phyloP scores from a whole-genome alignment of 1,284 basidiomycete genomes.

The Puccinia horiana region DNA sequence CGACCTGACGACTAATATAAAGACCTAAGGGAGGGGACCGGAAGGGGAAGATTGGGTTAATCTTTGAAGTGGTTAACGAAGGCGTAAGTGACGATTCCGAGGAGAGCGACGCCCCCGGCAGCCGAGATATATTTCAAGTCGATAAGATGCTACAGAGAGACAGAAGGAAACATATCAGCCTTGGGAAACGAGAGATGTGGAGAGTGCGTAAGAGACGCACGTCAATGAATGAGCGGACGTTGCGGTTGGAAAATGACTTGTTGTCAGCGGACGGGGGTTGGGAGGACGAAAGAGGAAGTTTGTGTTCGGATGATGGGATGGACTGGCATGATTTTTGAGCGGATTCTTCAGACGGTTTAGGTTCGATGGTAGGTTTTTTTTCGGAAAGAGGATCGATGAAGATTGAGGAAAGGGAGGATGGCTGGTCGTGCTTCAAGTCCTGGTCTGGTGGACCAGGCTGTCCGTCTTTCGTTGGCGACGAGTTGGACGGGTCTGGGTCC shows the following conservation, averaged over 20 bases:
- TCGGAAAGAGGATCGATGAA: neutral
- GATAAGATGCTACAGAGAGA: neutral
- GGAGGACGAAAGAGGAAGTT: neutral
- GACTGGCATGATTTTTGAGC: neutral
- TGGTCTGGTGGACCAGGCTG: neutral
- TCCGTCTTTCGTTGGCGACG: neutral
- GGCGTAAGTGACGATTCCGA: conserved; percentile 42
- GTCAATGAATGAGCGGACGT: neutral
- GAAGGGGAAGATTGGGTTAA: neutral
- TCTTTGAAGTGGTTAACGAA: conserved; percentile 38
- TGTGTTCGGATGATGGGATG: neutral
- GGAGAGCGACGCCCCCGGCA: conserved; percentile 32
- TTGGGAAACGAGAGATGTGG: neutral
- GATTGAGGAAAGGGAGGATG: neutral
- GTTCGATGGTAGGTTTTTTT: too few relatives aligned
- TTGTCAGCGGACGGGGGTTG: neutral
- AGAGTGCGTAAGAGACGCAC: conserved; percentile 7
- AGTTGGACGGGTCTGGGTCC: neutral
- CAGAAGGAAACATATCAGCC: neutral
- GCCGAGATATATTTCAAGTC: conserved; percentile 24
- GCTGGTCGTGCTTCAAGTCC: neutral
- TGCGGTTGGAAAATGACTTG: neutral
- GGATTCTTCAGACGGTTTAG: too few relatives aligned
- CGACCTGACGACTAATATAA: too few relatives aligned
- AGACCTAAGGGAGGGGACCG: too few relatives aligned